These are phyloP conservation scores for Trichomonascaceae sp. DNA, from an alignment of 1,139 yeast species.

Conservation along the genomic window DNA sequence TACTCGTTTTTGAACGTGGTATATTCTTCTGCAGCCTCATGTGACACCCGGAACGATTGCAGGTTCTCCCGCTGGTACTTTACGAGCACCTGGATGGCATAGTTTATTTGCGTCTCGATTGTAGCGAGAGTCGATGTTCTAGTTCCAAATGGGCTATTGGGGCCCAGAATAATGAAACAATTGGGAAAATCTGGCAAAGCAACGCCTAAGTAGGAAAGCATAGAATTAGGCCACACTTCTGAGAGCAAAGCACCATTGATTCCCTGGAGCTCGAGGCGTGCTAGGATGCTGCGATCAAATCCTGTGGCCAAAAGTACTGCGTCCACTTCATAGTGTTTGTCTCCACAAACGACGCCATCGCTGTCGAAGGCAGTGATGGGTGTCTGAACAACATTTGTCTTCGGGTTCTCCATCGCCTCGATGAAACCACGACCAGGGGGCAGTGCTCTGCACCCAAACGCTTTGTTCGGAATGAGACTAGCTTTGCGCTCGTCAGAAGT, in stretches of 20 bases:
- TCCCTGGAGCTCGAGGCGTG: not conserved
- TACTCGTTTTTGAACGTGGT: not conserved
- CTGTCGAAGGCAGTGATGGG: conserved; percentile 7
- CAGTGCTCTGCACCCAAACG: conserved; percentile 21
- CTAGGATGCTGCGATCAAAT: not conserved
- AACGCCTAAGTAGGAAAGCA: not conserved
- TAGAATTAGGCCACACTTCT: not conserved
- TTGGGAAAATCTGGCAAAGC: not conserved
- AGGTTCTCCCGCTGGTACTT: not conserved
- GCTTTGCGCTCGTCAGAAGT: conserved; percentile 11
- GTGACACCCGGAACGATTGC: not conserved
- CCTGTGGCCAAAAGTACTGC: not conserved
- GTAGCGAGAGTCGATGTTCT: not conserved
- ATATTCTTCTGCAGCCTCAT: not conserved
- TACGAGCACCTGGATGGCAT: not conserved
- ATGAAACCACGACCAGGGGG: conserved; percentile 19
- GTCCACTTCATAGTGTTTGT: conserved; percentile 7
- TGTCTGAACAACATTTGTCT: conserved; percentile 14
- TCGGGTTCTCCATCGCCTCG: conserved; percentile 16
- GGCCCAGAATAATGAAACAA: not conserved
- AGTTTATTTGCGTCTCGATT: not conserved
- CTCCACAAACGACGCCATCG: conserved; percentile 12
- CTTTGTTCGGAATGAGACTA: conserved; percentile 16
- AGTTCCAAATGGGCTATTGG: not conserved
- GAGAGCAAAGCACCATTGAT: not conserved